phyloP scores from a whole-genome alignment of 208 protist species.

The Endotrypanum monterogeii region DNA sequence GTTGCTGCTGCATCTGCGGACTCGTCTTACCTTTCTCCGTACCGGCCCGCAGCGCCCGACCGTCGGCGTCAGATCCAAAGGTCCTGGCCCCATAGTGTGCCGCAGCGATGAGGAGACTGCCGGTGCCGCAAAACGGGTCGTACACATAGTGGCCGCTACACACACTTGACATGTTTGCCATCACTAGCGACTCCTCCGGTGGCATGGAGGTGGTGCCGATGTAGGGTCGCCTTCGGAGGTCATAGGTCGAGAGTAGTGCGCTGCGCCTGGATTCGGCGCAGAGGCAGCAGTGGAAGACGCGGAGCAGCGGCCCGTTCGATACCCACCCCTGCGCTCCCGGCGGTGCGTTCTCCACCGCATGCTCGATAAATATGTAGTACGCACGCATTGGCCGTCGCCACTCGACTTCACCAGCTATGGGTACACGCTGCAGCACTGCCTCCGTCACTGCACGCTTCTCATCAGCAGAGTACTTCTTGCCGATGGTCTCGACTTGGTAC shows the following conservation, averaged over 20 bases:
- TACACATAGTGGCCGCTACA: slow-evolving; percentile 55
- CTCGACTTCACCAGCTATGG: slow-evolving; percentile 16
- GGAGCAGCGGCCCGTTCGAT: slow-evolving; percentile 43
- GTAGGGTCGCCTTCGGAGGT: slow-evolving; percentile 88
- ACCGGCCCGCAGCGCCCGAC: slow-evolving; percentile 77
- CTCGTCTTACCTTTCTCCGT: slow-evolving; percentile 51
- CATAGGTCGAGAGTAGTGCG: slow-evolving; percentile 67
- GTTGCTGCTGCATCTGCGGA: slow-evolving; percentile 75
- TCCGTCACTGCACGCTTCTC: slow-evolving; percentile 53
- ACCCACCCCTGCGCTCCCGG: slow-evolving; percentile 36
- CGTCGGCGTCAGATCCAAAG: slow-evolving; percentile 92
- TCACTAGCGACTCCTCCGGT: slow-evolving; percentile 92
- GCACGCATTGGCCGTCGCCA: slow-evolving; percentile 29
- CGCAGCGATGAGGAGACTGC: slow-evolving; percentile 85
- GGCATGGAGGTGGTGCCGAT: slow-evolving; percentile 97
- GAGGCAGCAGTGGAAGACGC: slow-evolving; percentile 51
- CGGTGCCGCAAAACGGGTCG: slow-evolving; percentile 95
- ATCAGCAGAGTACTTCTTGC: slow-evolving; percentile 57
- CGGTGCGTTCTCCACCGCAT: slow-evolving; percentile 44
- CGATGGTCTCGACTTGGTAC: slow-evolving; percentile 77
- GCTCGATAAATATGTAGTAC: slow-evolving; percentile 66
- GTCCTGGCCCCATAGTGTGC: slow-evolving; percentile 87
- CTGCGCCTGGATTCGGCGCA: slow-evolving; percentile 41
- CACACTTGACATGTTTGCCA: slow-evolving; percentile 89
- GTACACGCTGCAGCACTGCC: slow-evolving; percentile 28